A percentile compares a stretch with the other conserved stretches of the same genome.
Conservation (phyloP, 768 basidiomycete genomes). For the Hydnum rufescens region DNA sequence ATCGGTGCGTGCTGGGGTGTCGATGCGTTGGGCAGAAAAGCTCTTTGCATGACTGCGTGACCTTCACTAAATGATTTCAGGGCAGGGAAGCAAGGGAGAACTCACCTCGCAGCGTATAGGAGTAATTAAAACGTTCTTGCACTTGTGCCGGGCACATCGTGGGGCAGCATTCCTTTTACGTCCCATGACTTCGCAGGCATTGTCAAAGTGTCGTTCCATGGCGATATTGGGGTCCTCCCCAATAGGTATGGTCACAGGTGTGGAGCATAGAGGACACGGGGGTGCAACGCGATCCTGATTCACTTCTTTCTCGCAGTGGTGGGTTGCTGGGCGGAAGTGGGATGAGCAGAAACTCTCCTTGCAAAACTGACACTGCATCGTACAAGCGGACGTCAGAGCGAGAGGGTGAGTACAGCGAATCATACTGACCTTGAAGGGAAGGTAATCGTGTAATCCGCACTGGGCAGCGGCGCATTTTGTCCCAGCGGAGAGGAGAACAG, state of each 20-base stretch:
- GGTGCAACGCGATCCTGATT: slow-evolving; percentile 61
- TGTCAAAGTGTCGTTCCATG: slow-evolving; percentile 57
- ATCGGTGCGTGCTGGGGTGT: slow-evolving; percentile 48
- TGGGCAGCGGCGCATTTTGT: not conserved
- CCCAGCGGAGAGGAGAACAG: not conserved
- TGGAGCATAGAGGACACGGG: slow-evolving; percentile 56
- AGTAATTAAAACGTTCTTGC: slow-evolving; percentile 52
- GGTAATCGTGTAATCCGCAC: not conserved
- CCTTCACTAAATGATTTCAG: too few relatives aligned
- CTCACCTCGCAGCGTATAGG: slow-evolving; percentile 59
- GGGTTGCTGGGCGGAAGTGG: slow-evolving; percentile 51
- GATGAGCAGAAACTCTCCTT: slow-evolving; percentile 47
- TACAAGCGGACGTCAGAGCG: not conserved
- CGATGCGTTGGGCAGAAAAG: slow-evolving; percentile 67
- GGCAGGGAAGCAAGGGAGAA: not conserved
- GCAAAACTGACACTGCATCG: slow-evolving; percentile 51
- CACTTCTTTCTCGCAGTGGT: slow-evolving; percentile 42
- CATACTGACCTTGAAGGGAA: not conserved
- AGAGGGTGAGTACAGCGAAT: not conserved
- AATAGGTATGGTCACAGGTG: slow-evolving; percentile 51
- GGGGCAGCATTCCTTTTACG: slow-evolving; percentile 11
- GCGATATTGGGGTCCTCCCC: slow-evolving; percentile 64
- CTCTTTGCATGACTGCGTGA: slow-evolving; percentile 42
- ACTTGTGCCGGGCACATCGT: slow-evolving; percentile 31
- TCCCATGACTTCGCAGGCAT: slow-evolving; percentile 53